Evolutionary conservation across 495 filamentous ascomycete species (phyloP).

Genomic region (Tuber umbilicatum): DNA sequence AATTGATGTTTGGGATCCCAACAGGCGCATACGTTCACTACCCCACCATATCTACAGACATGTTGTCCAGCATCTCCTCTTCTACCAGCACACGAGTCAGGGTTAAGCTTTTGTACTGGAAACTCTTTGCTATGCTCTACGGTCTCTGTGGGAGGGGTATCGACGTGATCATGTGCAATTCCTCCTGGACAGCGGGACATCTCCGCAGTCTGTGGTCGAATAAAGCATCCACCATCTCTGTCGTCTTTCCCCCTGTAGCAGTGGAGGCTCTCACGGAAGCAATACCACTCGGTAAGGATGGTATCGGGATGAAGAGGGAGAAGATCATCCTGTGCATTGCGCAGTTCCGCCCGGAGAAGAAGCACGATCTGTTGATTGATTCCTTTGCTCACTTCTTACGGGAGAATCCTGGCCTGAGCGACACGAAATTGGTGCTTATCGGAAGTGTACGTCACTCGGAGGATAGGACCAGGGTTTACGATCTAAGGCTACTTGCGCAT

Average conservation of each 20-base stretch:
- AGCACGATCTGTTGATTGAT: conserved; percentile 74
- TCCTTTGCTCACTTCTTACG: conserved; percentile 69
- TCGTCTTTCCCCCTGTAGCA: conserved; percentile 87
- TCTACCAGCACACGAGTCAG: conserved; percentile 43
- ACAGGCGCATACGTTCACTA: conserved; percentile 95
- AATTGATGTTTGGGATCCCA: conserved; percentile 77
- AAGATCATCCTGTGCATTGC: conserved; percentile 81
- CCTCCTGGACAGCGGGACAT: conserved; percentile 83
- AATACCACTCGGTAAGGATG: conserved; percentile 56
- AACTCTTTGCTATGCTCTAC: conserved; percentile 73
- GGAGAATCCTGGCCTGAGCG: conserved; percentile 36
- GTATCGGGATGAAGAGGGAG: conserved; percentile 60
- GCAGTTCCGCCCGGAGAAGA: conserved; percentile 96
- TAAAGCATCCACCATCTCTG: conserved; percentile 48
- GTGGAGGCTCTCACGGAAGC: conserved; percentile 70
- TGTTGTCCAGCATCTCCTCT: conserved; percentile 76
- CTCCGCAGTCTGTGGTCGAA: conserved; percentile 67
- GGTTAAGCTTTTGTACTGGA: conserved; percentile 83
- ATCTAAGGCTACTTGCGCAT: conserved; percentile 78
- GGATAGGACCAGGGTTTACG: conserved; percentile 83
- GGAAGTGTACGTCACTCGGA: conserved; percentile 77
- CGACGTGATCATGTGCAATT: conserved; percentile 95
- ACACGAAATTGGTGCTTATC: conserved; percentile 68
- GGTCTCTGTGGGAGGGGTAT: conserved; percentile 69
- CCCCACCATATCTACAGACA: conserved; percentile 96